Evolutionary conservation across 768 basidiomycete genomes (phyloP).

Genomic region (Rhizopogon vinicolor): DNA sequence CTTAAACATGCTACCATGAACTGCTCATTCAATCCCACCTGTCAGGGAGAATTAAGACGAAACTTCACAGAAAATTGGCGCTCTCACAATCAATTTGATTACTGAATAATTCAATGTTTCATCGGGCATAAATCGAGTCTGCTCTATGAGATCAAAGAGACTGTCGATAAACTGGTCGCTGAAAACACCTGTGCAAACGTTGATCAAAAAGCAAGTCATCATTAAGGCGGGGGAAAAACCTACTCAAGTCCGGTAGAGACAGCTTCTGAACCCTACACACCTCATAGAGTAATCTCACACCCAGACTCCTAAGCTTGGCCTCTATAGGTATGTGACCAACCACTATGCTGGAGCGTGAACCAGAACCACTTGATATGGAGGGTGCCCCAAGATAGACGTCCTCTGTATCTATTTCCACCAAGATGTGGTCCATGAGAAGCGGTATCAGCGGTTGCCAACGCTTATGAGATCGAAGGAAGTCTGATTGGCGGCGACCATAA

Average conservation of each 20-base stretch:
- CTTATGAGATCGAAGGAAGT: constrained; percentile 74
- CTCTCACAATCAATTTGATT: constrained; percentile 85
- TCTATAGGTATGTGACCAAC: constrained; percentile 67
- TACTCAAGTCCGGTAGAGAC: constrained; percentile 73
- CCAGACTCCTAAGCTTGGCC: constrained; percentile 69
- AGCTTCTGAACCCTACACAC: constrained; percentile 89
- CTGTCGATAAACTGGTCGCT: constrained; percentile 81
- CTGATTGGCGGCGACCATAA: constrained; percentile 63
- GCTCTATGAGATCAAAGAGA: constrained; percentile 90
- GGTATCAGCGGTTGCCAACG: constrained; percentile 83
- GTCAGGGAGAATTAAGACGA: constrained; percentile 7
- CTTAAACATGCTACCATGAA: constrained; percentile 89
- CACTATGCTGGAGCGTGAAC: constrained; percentile 35
- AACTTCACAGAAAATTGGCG: neutral
- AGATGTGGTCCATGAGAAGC: constrained; percentile 78
- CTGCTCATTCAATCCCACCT: constrained; percentile 95
- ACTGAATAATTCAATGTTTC: constrained; percentile 94
- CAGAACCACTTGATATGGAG: constrained; percentile 22
- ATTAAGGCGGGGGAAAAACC: constrained; percentile 22
- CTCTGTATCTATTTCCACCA: constrained; percentile 76
- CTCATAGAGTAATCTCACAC: constrained; percentile 81
- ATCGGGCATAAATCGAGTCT: constrained; percentile 82
- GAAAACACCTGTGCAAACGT: constrained; percentile 57
- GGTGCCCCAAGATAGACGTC: constrained; percentile 44
- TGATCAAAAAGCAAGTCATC: constrained; percentile 2